Base-by-base conservation (phyloP, 805 yeast genomes). In the Cyberlindnera japonica region DNA sequence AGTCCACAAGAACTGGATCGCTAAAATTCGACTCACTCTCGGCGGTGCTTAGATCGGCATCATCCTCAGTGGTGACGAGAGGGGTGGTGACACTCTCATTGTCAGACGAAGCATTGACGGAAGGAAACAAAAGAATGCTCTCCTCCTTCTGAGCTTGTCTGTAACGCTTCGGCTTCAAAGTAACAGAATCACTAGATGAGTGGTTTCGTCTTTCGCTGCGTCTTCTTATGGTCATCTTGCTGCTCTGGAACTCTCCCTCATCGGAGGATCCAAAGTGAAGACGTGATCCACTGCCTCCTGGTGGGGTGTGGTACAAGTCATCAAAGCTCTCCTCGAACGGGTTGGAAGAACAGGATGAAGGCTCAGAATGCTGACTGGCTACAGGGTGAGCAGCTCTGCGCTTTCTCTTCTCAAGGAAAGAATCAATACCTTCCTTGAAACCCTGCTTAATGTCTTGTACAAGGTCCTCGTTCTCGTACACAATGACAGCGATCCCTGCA, bases 381-480 rank as follows among this genome's bases (percentile, higher is more conserved):
- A n/a, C n/a, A n/a, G n/a, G n/a, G n/a, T 25, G 28, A 6, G 10
- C 14, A 31, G 35, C 33, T 19, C 36, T 40, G 12, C 15, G 9
- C 27, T 25, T 28, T 28, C 45, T 29, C 30, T 34, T 27, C 29
- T 34, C 35, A 6, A 22, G 3, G 19, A 42, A 37, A 4, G 39
- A 8, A 11, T 41, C 45, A 11, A 37, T 12, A 11, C 39, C 37
- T 23, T 29, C 30, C 30, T 38, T 28, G 28, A 42, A 16, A 2
- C 35, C 37, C 37, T 25, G 24, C 42, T 32, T 42, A 25, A 37
- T 24, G 26, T 32, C 47, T 27, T 37, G 45, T 21, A 28, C 11
- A 25, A 43, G 37, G 11, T 38, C n/a, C n/a, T n/a, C 46, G 7
- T 36, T 27, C 36, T 43, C 40, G 35, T 35, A 43, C 19, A 43